Base-by-base conservation (phyloP, 108 stramenopile genomes). In the Skeletonema tropicum region DNA sequence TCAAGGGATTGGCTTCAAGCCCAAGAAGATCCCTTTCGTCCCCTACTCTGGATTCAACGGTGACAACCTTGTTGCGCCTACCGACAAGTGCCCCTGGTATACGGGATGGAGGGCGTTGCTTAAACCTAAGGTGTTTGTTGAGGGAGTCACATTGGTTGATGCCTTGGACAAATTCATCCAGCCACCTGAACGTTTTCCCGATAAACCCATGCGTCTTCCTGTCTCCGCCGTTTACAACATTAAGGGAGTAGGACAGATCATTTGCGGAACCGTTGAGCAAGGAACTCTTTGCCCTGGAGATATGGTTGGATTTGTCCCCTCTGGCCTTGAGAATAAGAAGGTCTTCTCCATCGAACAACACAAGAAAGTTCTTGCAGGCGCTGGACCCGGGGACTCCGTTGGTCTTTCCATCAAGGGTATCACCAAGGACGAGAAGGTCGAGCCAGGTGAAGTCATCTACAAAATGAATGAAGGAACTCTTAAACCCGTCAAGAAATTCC, bases 341-440 rank as follows among this genome's bases (percentile, higher is more conserved):
- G 73, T 90, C 48, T 90, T 90, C 87, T 88, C 87, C 79, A 90
- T 90, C 67, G 89, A 90, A 80, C 87, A 90, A 57, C 90, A 91
- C 88, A 87, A 87, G 85, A 91, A 91, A 83, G 79, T 82, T 57
- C 86, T 89, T 35, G 87, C 86, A 5, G 75, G 79, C 42, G 90
- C 88, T 61, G 76, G 79, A 49, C 90, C 90, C 17, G 90, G 90
- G 60, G 87, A 91, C 87, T 91, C 90, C 39, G 88, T 91, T 59
- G 90, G 90, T 85, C 80, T 91, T 42, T 91, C 90, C 77, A 86
- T 91, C 85, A 91, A 91, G 87, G 88, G 88, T 80, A 87, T 90
- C 71, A 77, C 81, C 75, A 89, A 91, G 84, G 90, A 91, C 60
- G 90, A 89, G 74, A 89, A 88, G 87, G 88, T 88, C 65, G 46